These are phyloP conservation scores for Panicum hallii DNA, from an alignment of 202 grass and related monocot genomes.

Conservation along the genomic window DNA sequence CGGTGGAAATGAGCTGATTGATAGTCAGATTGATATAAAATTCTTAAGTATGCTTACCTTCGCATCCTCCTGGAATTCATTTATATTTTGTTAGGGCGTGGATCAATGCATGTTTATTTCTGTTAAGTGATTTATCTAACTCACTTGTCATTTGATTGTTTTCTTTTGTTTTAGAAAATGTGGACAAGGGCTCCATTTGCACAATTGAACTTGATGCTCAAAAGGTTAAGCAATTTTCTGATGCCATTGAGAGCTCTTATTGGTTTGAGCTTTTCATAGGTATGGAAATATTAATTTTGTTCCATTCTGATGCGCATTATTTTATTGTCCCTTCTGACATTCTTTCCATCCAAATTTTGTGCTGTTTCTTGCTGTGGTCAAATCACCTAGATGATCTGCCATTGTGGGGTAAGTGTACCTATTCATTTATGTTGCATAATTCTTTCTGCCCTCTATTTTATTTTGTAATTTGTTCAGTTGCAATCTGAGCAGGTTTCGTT, in stretches of 20 bases:
- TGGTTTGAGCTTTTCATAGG: slow-evolving; percentile 99
- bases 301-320: slow-evolving; percentile 13
- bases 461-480: slow-evolving; percentile 36
- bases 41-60: slow-evolving; percentile 77
- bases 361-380: slow-evolving; percentile 39
- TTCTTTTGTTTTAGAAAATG: slow-evolving; percentile 61
- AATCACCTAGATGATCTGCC: slow-evolving; percentile 86
- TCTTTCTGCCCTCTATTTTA: slow-evolving; percentile 34
- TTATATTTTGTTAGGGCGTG: slow-evolving; percentile 38
- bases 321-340: slow-evolving; percentile 51
- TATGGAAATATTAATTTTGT: slow-evolving; percentile 43
- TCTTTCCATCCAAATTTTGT: slow-evolving; percentile 28
- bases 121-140: neutral
- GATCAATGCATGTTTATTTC: slow-evolving; percentile 37
- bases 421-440: neutral
- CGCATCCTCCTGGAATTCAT: slow-evolving; percentile 32
- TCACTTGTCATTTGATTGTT: slow-evolving; percentile 4
- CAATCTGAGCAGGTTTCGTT: slow-evolving; percentile 78
- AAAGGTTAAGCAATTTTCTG: slow-evolving; percentile 81
- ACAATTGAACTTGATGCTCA: slow-evolving; percentile 77
- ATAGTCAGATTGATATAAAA: slow-evolving; percentile 92
- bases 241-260: slow-evolving; percentile 95
- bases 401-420: slow-evolving; percentile 81
- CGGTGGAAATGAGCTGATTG: slow-evolving; percentile 98
- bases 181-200: slow-evolving; percentile 80